Evolutionary conservation across 78 protist genomes (phyloP).

Genomic region (Cavenderia fasciculata): DNA sequence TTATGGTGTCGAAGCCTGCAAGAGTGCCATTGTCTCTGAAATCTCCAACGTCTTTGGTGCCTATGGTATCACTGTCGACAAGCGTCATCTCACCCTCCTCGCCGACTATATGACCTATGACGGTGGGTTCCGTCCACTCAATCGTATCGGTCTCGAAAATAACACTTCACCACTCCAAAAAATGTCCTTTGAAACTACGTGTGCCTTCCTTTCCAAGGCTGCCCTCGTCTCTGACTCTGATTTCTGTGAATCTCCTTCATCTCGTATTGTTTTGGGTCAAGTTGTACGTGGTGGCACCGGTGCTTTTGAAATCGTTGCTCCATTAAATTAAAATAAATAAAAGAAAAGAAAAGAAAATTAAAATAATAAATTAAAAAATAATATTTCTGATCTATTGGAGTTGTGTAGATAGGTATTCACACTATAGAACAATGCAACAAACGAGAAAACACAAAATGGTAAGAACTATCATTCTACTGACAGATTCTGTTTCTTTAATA

Average conservation of each 20-base stretch:
- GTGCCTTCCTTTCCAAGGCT: slow-evolving; percentile 56
- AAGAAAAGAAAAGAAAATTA: slow-evolving; percentile 1
- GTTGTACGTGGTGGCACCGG: slow-evolving; percentile 75
- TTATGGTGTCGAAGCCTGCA: slow-evolving; percentile 95
- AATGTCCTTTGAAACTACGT: slow-evolving; percentile 82
- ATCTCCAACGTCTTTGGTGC: slow-evolving; percentile 91
- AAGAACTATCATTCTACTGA: too few species aligned
- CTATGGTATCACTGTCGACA: slow-evolving; percentile 98
- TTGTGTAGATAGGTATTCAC: too few species aligned
- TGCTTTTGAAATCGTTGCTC: slow-evolving; percentile 42
- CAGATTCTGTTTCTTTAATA: too few species aligned
- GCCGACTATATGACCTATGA: slow-evolving; percentile 96
- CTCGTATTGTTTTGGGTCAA: slow-evolving; percentile 81
- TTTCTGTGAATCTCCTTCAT: slow-evolving; percentile 54
- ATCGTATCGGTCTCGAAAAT: slow-evolving; percentile 70
- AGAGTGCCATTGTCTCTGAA: slow-evolving; percentile 88
- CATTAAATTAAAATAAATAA: slow-evolving; percentile 23
- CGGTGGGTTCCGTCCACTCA: slow-evolving; percentile 80
- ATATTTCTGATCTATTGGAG: too few species aligned
- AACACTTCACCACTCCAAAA: slow-evolving; percentile 79
- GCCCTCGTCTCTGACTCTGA: slow-evolving; percentile 62
- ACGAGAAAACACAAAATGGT: too few species aligned
- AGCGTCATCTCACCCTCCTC: slow-evolving; percentile 94
- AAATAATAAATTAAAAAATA: not conserved
- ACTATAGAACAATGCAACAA: too few species aligned